Conservation (phyloP, 108 stramenopile species). For the Licmophora abbreviata region DNA sequence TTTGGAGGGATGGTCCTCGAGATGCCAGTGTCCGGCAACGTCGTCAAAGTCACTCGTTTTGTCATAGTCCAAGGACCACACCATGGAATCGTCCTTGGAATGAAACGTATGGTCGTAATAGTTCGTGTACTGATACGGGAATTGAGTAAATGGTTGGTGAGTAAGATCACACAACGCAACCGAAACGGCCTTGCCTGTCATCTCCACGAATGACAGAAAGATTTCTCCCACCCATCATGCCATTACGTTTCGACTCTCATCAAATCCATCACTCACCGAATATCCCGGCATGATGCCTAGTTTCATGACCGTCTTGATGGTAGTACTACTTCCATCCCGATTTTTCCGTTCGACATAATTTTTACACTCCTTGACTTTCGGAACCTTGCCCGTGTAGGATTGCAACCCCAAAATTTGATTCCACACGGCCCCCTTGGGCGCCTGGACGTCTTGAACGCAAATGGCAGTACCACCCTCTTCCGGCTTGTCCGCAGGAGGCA, state of each 20-base stretch:
- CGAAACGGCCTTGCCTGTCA: background rate
- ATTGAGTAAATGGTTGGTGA: background rate
- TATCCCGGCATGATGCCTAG: conserved; percentile 66
- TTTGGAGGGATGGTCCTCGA: conserved; percentile 45
- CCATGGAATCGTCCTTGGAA: conserved; percentile 33
- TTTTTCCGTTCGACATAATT: conserved; percentile 43
- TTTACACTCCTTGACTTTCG: conserved; percentile 48
- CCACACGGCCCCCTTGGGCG: conserved; percentile 60
- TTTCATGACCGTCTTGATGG: conserved; percentile 56
- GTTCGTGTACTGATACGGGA: conserved; percentile 29
- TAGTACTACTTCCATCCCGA: conserved; percentile 22
- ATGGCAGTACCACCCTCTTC: conserved; percentile 25
- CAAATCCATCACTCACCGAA: conserved; percentile 29
- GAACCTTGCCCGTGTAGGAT: conserved; percentile 53
- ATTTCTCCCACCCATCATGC: too few species aligned
- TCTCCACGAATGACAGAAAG: too few species aligned
- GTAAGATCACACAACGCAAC: conserved; percentile 1
- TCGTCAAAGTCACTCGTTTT: conserved; percentile 70
- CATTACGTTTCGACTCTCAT: background rate
- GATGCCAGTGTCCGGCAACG: conserved; percentile 66
- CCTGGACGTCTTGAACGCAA: conserved; percentile 67
- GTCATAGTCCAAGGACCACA: conserved; percentile 70
- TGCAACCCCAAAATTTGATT: conserved; percentile 57
- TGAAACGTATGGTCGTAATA: conserved; percentile 50
- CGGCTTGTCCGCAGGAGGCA: conserved; percentile 8